These are phyloP conservation scores for Leccinum sublutescens DNA, from an alignment of 768 basidiomycete species.

Conservation along the genomic window DNA sequence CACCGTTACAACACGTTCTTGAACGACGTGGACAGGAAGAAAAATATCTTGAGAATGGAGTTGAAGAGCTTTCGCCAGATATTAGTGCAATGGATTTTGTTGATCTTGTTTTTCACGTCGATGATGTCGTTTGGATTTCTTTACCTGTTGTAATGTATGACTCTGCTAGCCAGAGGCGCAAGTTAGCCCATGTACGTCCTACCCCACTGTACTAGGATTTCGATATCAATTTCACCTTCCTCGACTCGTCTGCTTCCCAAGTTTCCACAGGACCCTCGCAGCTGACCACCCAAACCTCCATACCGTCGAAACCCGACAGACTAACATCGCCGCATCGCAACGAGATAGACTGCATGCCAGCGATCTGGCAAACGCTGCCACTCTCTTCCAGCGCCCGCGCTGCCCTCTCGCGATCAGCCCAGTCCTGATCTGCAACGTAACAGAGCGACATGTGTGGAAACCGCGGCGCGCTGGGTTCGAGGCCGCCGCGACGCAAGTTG, in stretches of 20 bases:
- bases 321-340: conserved; percentile 29
- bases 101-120: conserved; percentile 9
- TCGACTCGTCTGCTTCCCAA: conserved; percentile 47
- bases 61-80: conserved; percentile 2
- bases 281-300: conserved; percentile 57
- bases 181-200: neutral
- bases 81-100: conserved; percentile 1
- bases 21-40: conserved; percentile 22
- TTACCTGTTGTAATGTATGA: neutral
- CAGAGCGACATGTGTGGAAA: conserved; percentile 75
- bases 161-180: neutral
- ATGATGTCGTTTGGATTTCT: conserved; percentile 8
- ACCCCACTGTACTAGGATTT: neutral
- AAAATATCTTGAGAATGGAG: conserved; percentile 19
- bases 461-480: conserved; percentile 49
- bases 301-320: conserved; percentile 42
- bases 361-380: conserved; percentile 35
- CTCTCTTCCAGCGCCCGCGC: conserved; percentile 41
- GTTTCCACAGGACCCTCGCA: conserved; percentile 60
- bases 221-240: conserved; percentile 30
- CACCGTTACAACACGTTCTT: conserved; percentile 27
- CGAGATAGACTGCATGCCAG: conserved; percentile 20
- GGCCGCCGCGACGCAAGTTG: conserved; percentile 30
- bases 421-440: conserved; percentile 70
- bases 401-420: conserved; percentile 48